Evolutionary conservation across 495 filamentous ascomycete genomes (phyloP).

Genomic region (Aspergillus indologenus): DNA sequence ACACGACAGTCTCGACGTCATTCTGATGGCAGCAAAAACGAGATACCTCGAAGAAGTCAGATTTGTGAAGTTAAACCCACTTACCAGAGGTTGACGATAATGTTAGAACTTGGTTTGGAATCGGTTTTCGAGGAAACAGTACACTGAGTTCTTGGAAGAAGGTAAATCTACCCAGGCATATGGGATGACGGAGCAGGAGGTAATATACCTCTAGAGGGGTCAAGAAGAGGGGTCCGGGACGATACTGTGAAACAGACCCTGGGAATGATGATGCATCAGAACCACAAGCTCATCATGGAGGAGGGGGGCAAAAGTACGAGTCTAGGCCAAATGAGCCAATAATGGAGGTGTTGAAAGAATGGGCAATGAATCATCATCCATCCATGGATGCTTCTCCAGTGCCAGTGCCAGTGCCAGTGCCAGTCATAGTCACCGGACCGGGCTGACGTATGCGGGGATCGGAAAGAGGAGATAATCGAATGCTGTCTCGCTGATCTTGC

Average conservation of each 20-base stretch:
- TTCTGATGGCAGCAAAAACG: neutral
- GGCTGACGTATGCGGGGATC: neutral
- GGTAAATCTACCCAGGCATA: neutral
- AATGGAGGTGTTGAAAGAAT: neutral
- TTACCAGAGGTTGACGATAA: neutral
- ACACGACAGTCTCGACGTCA: neutral
- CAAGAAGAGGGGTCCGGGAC: slow-evolving; percentile 11
- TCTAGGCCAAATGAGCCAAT: slow-evolving; percentile 3
- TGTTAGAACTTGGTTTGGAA: neutral
- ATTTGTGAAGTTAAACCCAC: neutral
- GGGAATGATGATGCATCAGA: slow-evolving; percentile 9
- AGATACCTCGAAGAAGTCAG: neutral
- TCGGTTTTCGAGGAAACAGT: neutral
- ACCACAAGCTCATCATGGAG: neutral
- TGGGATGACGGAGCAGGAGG: neutral
- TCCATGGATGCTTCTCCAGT: slow-evolving; percentile 2
- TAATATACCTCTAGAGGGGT: neutral
- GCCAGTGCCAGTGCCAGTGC: neutral
- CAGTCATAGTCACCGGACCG: neutral
- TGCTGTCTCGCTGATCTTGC: neutral
- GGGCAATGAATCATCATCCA: neutral
- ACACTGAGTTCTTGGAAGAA: neutral
- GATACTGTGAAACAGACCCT: slow-evolving; percentile 8
- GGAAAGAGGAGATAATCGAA: neutral
- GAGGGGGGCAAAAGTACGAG: slow-evolving; percentile 5